Percentiles rank a stretch among this genome's conserved stretches.
Conservation (phyloP, 306 rosid genomes). For the Glycine soja region DNA sequence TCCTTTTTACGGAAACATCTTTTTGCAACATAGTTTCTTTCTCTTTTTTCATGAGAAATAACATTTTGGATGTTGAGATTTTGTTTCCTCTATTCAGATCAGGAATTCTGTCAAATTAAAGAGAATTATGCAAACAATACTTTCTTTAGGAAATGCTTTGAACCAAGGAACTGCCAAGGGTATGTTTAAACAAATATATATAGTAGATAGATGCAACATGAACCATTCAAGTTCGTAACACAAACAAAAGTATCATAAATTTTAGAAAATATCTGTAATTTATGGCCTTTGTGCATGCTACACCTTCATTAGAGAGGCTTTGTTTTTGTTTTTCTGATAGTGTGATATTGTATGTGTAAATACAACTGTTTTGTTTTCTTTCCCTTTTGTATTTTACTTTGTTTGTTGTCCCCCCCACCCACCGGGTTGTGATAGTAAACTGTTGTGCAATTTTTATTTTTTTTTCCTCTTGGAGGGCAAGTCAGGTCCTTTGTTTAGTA, state of each 20-base stretch:
- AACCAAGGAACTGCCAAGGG: constrained; percentile 97
- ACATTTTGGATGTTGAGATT: constrained; percentile 40
- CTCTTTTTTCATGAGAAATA: constrained; percentile 11
- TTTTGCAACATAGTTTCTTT: constrained; percentile 30
- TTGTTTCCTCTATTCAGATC: constrained; percentile 66
- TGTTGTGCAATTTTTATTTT: not conserved
- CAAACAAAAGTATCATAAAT: constrained; percentile 5
- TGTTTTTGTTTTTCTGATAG: not conserved
- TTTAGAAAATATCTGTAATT: constrained; percentile 30
- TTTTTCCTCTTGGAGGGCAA: not conserved
- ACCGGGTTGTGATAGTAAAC: not conserved
- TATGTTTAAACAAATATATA: constrained; percentile 55
- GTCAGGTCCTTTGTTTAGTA: not conserved
- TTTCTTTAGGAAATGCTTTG: constrained; percentile 94
- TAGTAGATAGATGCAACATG: constrained; percentile 39
- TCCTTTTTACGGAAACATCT: constrained; percentile 42
- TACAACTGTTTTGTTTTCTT: constrained; percentile 17
- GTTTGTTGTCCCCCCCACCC: not conserved
- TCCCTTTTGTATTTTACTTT: not conserved
- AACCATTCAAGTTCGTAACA: constrained; percentile 10
- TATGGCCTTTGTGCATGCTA: constrained; percentile 13
- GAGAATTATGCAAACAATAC: constrained; percentile 97
- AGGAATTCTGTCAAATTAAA: constrained; percentile 80
- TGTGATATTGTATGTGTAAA: constrained; percentile 34
- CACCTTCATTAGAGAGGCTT: constrained; percentile 13